Conservation (phyloP, 2,329 filamentous ascomycete species). For the Ploettnerulaceae sp. region DNA sequence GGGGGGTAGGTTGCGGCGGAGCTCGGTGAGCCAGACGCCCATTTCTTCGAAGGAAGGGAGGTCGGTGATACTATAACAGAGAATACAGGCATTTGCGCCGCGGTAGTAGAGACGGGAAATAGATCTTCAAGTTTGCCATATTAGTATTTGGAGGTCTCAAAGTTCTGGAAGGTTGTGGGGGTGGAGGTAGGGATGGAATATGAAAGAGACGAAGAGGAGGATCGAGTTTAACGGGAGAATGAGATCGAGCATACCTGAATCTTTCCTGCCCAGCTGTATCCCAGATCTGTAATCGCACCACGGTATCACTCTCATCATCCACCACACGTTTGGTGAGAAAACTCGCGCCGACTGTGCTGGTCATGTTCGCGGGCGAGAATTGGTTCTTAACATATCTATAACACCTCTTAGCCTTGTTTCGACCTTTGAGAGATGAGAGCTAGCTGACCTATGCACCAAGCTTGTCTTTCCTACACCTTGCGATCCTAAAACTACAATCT, state of each 20-base stretch:
- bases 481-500: conserved; percentile 76
- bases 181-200: neutral
- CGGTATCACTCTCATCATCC: conserved; percentile 78
- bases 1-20: conserved; percentile 68
- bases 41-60: conserved; percentile 83
- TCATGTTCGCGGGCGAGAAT: conserved; percentile 32
- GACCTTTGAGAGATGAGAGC: neutral
- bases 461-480: conserved; percentile 79
- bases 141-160: neutral
- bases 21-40: conserved; percentile 83
- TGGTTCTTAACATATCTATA: conserved; percentile 53
- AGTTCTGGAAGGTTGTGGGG: neutral
- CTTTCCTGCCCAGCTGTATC: conserved; percentile 94
- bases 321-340: conserved; percentile 76
- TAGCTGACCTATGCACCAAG: conserved; percentile 62
- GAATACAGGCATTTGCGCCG: conserved; percentile 86
- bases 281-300: conserved; percentile 93
- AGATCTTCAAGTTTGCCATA: conserved; percentile 46
- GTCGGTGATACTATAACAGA: conserved; percentile 93
- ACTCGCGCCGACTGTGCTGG: conserved; percentile 71
- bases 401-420: neutral
- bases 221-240: neutral
- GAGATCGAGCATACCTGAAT: conserved; percentile 53
- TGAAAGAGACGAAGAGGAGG: neutral
- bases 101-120: conserved; percentile 96